phyloP scores from a whole-genome alignment of 2,329 filamentous ascomycete genomes.

The Aspergillus amoenus region DNA sequence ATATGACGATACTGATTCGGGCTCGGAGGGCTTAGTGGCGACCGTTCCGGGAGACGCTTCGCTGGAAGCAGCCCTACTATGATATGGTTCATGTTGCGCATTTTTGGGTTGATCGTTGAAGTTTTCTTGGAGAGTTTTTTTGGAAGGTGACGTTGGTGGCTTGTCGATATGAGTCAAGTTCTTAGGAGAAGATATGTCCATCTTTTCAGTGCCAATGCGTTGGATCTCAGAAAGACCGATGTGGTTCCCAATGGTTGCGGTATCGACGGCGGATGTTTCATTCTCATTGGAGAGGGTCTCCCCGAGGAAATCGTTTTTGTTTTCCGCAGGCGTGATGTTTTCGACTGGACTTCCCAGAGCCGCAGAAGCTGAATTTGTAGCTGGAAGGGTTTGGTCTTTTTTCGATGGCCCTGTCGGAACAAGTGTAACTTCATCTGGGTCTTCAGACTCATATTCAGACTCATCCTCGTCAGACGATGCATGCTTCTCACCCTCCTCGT shows the following conservation, averaged over 20 bases:
- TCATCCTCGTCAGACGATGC: conserved; percentile 24
- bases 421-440: conserved; percentile 37
- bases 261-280: neutral
- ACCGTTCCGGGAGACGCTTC: conserved; percentile 45
- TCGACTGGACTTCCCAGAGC: conserved; percentile 19
- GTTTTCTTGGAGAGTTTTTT: conserved; percentile 15
- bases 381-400: conserved; percentile 31
- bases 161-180: conserved; percentile 3
- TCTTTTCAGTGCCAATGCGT: neutral
- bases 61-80: conserved; percentile 37
- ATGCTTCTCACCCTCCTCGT: conserved; percentile 26
- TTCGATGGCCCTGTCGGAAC: conserved; percentile 32
- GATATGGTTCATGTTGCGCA: conserved; percentile 23
- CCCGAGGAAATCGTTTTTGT: neutral
- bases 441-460: conserved; percentile 27
- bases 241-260: conserved; percentile 3
- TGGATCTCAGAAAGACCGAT: conserved; percentile 13
- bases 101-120: conserved; percentile 8
- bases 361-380: conserved; percentile 19
- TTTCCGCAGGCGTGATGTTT: conserved; percentile 11
- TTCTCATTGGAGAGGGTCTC: neutral
- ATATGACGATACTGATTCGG: conserved; percentile 45
- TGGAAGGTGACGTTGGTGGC: neutral
- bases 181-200: conserved; percentile 2
- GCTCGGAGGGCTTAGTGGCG: conserved; percentile 46